Percentiles rank a stretch among this genome's conserved stretches.
Conservation (phyloP, 208 protist species). For the Trypanosoma melophagium region DNA sequence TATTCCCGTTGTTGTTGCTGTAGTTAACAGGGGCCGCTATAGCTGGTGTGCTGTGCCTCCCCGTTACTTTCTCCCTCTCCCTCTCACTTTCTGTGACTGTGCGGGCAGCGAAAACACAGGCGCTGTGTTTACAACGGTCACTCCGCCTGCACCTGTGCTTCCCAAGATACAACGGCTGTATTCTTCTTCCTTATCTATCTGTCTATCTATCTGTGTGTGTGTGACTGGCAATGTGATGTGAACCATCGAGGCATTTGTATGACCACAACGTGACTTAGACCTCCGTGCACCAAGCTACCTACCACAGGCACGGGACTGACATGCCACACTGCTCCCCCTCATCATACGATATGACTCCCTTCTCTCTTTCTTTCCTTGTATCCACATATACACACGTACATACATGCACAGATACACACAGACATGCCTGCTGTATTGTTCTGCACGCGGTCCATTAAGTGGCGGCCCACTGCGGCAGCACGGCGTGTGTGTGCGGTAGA, state of each 20-base stretch:
- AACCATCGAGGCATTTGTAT: slow-evolving; percentile 33
- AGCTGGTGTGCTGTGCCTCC: too few species aligned
- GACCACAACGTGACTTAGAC: slow-evolving; percentile 25
- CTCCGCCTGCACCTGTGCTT: slow-evolving; percentile 30
- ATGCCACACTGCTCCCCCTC: not conserved
- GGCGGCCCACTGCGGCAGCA: not conserved
- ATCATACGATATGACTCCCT: not conserved
- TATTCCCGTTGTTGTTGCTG: too few species aligned
- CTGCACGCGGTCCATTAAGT: slow-evolving; percentile 5
- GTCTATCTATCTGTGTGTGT: not conserved
- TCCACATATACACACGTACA: not conserved
- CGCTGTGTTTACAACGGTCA: slow-evolving; percentile 22
- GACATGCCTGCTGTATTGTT: slow-evolving; percentile 15
- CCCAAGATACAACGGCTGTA: slow-evolving; percentile 7
- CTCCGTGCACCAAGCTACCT: slow-evolving; percentile 31
- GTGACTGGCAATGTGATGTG: slow-evolving; percentile 4
- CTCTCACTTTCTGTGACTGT: too few species aligned
- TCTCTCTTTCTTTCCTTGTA: slow-evolving; percentile 2
- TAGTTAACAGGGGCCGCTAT: too few species aligned
- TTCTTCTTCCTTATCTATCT: not conserved
- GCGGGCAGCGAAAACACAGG: slow-evolving; percentile 29
- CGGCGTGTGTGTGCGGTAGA: not conserved
- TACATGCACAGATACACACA: not conserved
- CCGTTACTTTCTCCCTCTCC: too few species aligned
- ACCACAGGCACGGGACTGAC: slow-evolving; percentile 31